These are phyloP conservation scores for Evernia prunastri DNA, from an alignment of 495 filamentous ascomycete species.

Conservation along the genomic window DNA sequence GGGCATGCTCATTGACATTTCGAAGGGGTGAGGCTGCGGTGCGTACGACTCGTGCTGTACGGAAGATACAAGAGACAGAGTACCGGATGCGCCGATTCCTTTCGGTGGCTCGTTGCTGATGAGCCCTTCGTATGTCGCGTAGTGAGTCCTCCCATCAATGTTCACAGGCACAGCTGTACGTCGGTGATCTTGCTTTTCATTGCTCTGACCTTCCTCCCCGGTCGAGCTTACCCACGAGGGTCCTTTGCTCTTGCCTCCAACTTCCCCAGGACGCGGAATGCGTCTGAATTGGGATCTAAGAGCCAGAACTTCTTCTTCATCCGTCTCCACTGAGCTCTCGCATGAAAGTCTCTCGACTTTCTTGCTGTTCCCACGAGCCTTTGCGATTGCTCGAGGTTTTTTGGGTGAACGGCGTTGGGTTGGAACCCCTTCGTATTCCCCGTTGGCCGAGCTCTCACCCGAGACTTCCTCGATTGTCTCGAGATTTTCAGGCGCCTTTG, in stretches of 20 bases:
- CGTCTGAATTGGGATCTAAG: neutral
- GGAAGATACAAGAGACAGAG: neutral
- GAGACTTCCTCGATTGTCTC: neutral
- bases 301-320: neutral
- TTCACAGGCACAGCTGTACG: neutral
- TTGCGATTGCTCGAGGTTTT: no score
- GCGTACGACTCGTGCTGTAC: neutral
- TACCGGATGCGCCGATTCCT: neutral
- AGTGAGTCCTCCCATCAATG: neutral
- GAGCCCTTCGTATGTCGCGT: neutral
- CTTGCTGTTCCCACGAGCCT: neutral
- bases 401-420: no score
- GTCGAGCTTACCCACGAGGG: neutral
- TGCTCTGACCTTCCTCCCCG: neutral
- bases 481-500: neutral
- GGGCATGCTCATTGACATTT: neutral
- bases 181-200: neutral
- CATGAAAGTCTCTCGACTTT: neutral
- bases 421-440: neutral
- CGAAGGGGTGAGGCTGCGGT: neutral
- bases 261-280: neutral
- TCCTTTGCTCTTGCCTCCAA: conserved; percentile 2
- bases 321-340: neutral
- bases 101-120: neutral
- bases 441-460: neutral